These are phyloP conservation scores for Prunus mongolica DNA, from an alignment of 306 rosid genomes.

Conservation along the genomic window DNA sequence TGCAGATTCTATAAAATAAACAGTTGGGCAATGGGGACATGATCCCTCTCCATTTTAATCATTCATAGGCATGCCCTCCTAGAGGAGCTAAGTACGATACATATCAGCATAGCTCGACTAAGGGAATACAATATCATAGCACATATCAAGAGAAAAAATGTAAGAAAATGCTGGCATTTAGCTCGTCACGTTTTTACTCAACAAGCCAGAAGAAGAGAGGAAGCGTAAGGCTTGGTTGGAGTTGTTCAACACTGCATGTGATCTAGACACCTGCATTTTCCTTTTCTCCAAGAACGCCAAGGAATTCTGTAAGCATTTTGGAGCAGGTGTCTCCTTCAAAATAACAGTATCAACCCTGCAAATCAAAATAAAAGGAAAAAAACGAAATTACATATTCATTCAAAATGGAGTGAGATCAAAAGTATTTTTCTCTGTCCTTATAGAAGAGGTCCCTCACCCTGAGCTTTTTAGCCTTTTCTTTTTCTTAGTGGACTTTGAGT, in stretches of 20 bases:
- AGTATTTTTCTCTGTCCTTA: background rate
- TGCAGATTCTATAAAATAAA: background rate
- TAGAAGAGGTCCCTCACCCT: conserved; percentile 43
- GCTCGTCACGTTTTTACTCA: conserved; percentile 33
- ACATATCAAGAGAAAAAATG: background rate
- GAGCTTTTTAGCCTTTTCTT: conserved; percentile 54
- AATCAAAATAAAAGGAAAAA: conserved; percentile 8
- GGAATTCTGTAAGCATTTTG: conserved; percentile 63
- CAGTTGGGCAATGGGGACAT: background rate
- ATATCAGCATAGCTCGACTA: background rate
- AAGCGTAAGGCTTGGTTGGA: conserved; percentile 75
- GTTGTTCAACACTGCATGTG: conserved; percentile 72
- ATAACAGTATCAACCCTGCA: conserved; percentile 62
- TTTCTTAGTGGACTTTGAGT: conserved; percentile 37
- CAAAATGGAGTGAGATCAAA: background rate
- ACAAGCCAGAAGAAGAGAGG: conserved; percentile 58
- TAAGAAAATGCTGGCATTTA: background rate
- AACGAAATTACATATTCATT: background rate
- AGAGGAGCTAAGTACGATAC: background rate
- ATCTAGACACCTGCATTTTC: conserved; percentile 68
- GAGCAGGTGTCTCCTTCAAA: conserved; percentile 51
- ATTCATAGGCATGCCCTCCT: background rate
- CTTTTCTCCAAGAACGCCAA: conserved; percentile 73
- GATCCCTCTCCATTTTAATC: background rate
- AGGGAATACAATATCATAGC: background rate